Evolutionary conservation across 2,329 filamentous ascomycete species (phyloP).

Genomic region (Colletotrichum sp.): DNA sequence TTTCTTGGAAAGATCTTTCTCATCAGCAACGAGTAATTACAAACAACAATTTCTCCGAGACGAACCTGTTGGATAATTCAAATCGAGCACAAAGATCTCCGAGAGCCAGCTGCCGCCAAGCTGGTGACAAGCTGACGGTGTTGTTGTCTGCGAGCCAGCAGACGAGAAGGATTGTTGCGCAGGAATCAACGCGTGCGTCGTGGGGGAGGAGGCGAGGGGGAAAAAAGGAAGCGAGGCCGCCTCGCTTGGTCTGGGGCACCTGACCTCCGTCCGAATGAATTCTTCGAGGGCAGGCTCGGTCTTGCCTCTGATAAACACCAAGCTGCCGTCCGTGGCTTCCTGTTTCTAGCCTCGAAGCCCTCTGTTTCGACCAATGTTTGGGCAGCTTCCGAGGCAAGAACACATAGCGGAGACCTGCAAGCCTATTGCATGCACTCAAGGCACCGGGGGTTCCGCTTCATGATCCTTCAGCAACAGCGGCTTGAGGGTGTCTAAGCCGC

Average conservation of each 20-base stretch:
- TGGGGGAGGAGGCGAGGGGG: neutral
- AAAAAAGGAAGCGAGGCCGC: neutral
- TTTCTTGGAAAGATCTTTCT: neutral
- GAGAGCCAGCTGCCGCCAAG: neutral
- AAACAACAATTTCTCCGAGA: neutral
- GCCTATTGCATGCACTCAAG: neutral
- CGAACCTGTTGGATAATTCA: neutral
- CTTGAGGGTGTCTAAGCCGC: neutral
- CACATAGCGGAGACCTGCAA: neutral
- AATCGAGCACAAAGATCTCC: neutral
- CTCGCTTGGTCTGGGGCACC: neutral
- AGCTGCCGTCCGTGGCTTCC: conserved; percentile 11
- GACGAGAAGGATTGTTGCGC: neutral
- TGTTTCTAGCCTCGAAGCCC: neutral
- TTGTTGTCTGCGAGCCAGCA: neutral
- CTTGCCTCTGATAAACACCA: conserved; percentile 8
- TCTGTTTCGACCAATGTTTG: conserved; percentile 4
- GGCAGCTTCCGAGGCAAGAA: neutral
- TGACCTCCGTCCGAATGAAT: neutral
- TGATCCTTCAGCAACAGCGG: neutral
- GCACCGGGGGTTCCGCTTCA: neutral
- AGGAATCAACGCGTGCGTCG: neutral
- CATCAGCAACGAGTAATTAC: neutral
- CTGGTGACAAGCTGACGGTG: neutral
- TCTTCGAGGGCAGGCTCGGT: conserved; percentile 3